Conservation (phyloP, 106 monocot genomes). For the Ottelia alismoides region DNA sequence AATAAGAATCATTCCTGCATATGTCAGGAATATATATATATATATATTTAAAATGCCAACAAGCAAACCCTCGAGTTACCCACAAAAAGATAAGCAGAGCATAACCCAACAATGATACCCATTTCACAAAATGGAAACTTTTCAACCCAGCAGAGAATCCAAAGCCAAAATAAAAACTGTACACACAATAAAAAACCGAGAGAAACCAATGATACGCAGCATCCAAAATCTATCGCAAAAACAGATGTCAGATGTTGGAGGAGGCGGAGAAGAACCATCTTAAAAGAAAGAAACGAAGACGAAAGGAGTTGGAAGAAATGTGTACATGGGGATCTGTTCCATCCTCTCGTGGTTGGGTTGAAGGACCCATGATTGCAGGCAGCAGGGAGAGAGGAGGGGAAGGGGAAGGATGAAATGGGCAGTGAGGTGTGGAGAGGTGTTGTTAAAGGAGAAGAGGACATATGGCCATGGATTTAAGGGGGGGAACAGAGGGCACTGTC, state of each 20-base stretch:
- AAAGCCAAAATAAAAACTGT: too few relatives aligned
- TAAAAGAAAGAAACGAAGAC: neutral
- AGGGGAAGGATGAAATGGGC: neutral
- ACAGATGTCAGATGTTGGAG: neutral
- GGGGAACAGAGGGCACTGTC: too few relatives aligned
- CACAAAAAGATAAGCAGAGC: too few relatives aligned
- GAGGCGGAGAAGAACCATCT: neutral
- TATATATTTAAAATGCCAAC: too few relatives aligned
- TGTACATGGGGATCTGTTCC: slow-evolving; percentile 10
- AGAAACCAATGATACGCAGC: neutral
- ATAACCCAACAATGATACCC: too few relatives aligned
- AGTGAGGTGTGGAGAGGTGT: neutral
- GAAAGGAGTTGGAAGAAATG: neutral
- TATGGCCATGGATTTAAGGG: too few relatives aligned
- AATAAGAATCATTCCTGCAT: too few relatives aligned
- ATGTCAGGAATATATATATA: too few relatives aligned
- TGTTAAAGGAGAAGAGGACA: too few relatives aligned
- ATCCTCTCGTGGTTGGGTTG: slow-evolving; percentile 3
- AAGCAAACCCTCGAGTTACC: too few relatives aligned
- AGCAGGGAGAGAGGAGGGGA: neutral
- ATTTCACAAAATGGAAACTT: too few relatives aligned
- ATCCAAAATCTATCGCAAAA: neutral
- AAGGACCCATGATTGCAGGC: slow-evolving; percentile 1
- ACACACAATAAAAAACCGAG: neutral
- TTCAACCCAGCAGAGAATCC: too few relatives aligned